A percentile compares a stretch with the other conserved stretches of the same genome.
These are phyloP conservation scores for Delphinella strobiligena DNA, from an alignment of 2,329 filamentous ascomycete species.

Conservation along the genomic window DNA sequence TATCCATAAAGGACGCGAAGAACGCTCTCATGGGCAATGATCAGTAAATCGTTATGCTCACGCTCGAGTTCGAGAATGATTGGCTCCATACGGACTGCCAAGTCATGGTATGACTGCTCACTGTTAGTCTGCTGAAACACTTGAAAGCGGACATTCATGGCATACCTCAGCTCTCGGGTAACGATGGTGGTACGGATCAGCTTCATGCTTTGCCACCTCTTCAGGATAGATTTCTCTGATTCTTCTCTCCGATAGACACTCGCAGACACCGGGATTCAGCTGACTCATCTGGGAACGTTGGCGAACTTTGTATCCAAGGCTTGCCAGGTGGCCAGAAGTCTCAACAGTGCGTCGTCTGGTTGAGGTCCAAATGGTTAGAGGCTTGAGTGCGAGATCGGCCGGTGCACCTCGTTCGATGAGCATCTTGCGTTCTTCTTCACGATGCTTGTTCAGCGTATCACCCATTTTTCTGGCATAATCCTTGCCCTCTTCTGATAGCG, in stretches of 20 bases:
- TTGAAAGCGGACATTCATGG: too few species aligned
- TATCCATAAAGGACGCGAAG: constrained; percentile 93
- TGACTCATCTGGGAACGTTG: constrained; percentile 96
- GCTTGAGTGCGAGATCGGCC: constrained; percentile 55
- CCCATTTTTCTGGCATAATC: constrained; percentile 79
- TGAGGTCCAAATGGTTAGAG: constrained; percentile 87
- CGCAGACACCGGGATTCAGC: constrained; percentile 90
- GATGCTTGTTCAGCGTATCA: constrained; percentile 68
- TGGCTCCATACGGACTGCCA: constrained; percentile 93
- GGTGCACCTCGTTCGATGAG: constrained; percentile 56
- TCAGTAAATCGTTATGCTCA: constrained; percentile 93
- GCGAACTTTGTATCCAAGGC: constrained; percentile 70
- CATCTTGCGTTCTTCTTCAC: constrained; percentile 65
- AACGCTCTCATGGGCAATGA: constrained; percentile 97
- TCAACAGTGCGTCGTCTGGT: constrained; percentile 83
- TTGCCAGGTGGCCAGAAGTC: constrained; percentile 70
- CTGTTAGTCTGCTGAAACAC: constrained; percentile 14
- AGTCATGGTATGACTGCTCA: constrained; percentile 81
- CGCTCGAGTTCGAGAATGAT: constrained; percentile 96
- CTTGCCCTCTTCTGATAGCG: constrained; percentile 65
- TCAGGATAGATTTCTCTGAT: constrained; percentile 78
- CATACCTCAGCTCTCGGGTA: constrained; percentile 85
- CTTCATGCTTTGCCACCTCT: constrained; percentile 83
- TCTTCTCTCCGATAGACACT: constrained; percentile 75
- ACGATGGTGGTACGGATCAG: constrained; percentile 92